Percentiles rank a stretch among this genome's conserved stretches.
phyloP scores from a whole-genome alignment of 192 early-diverging fungal genomes.

The Pilobolus umbonatus region DNA sequence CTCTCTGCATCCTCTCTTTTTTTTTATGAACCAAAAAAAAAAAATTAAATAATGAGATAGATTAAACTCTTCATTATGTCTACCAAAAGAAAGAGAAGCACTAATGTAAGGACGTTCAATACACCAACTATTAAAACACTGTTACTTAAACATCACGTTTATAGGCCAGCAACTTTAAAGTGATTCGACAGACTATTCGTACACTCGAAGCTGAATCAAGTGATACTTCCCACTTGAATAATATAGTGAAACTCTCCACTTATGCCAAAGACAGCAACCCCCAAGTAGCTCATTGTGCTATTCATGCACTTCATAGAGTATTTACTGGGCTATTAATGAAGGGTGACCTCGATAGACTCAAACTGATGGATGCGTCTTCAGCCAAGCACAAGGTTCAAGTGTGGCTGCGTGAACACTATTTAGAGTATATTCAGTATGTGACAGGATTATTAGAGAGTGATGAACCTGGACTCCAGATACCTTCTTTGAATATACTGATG shows the following conservation, averaged over 20 bases:
- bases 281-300: slow-evolving; percentile 45
- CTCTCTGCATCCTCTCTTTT: background rate
- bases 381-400: slow-evolving; percentile 53
- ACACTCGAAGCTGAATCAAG: slow-evolving; percentile 57
- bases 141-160: background rate
- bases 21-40: background rate
- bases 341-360: slow-evolving; percentile 42
- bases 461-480: slow-evolving; percentile 72
- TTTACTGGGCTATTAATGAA: slow-evolving; percentile 50
- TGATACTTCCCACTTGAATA: slow-evolving; percentile 71
- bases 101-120: background rate
- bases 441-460: slow-evolving; percentile 44
- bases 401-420: slow-evolving; percentile 79
- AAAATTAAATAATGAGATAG: background rate
- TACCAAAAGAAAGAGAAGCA: slow-evolving; percentile 12
- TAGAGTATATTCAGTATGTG: slow-evolving; percentile 57
- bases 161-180: slow-evolving; percentile 16
- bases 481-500: slow-evolving; percentile 68
- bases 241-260: slow-evolving; percentile 61
- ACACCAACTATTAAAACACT: background rate
- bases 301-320: slow-evolving; percentile 69
- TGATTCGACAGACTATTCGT: slow-evolving; percentile 16
- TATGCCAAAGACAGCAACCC: slow-evolving; percentile 41
- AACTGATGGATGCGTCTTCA: slow-evolving; percentile 22
- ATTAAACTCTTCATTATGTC: background rate